Evolutionary conservation across 2,329 filamentous ascomycete genomes (phyloP).

Genomic region (Alternaria conjuncta): DNA sequence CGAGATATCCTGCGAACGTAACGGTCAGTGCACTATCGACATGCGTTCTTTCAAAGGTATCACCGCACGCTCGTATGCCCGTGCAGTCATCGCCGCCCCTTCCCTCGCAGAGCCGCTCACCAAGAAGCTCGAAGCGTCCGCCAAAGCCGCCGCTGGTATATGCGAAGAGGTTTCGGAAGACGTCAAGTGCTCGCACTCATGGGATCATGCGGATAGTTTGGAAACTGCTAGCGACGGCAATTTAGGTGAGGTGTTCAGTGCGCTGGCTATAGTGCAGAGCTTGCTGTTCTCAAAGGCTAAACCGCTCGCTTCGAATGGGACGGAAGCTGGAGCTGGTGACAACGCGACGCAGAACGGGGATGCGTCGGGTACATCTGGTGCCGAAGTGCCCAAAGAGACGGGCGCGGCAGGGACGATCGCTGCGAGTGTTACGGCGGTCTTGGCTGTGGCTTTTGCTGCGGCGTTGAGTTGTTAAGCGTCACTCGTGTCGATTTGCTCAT

Average conservation of each 20-base stretch:
- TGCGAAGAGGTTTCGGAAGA: constrained; percentile 14
- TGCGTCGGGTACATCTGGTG: constrained; percentile 10
- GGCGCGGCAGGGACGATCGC: constrained; percentile 14
- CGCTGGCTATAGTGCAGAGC: constrained; percentile 32
- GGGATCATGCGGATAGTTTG: not conserved
- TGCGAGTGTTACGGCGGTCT: constrained; percentile 8
- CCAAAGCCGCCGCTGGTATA: constrained; percentile 24
- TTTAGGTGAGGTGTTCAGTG: constrained; percentile 25
- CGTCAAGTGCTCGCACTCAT: not conserved
- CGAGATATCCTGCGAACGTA: constrained; percentile 69
- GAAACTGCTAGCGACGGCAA: constrained; percentile 18
- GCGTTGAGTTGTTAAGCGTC: too few species aligned
- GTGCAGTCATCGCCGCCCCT: constrained; percentile 30
- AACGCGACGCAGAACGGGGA: constrained; percentile 4
- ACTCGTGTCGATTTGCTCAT: too few species aligned
- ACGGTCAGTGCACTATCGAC: constrained; percentile 65
- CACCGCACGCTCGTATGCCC: constrained; percentile 27
- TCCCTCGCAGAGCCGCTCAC: constrained; percentile 19
- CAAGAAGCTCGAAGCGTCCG: constrained; percentile 25
- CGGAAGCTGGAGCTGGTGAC: not conserved
- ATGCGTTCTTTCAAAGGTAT: constrained; percentile 69
- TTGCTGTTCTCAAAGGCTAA: constrained; percentile 27
- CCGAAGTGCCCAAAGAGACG: constrained; percentile 7
- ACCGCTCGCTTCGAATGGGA: not conserved
- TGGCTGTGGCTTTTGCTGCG: constrained; percentile 17